Base-by-base conservation (phyloP, 192 early-diverging fungal species). In the Backusella westeae region DNA sequence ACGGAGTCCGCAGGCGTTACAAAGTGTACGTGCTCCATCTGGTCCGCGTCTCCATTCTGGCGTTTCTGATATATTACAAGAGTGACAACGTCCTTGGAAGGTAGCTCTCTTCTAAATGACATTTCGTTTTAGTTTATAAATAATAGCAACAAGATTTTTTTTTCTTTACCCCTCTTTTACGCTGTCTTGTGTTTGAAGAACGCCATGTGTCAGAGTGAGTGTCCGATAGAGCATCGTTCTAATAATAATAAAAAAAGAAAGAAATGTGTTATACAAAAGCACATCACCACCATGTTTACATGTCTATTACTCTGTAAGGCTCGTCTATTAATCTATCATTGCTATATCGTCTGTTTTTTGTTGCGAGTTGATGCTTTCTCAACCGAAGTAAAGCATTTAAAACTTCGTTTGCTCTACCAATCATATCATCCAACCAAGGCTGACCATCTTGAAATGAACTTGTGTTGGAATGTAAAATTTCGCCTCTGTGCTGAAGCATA, bases 11-110 rank as follows among this genome's bases (percentile, higher is more conserved):
- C 97, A 97, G 0, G 96, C 97, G 85, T 98, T 98, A 85, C 97
- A 98, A 39, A 98, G 88, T 34, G 96, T 97, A 65, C 97, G 86
- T 6, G 94, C 92, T 36, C 96, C 96, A 69, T 94, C 92, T 14
- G 97, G 96, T 10, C 97, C 96, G 21, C 97, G 92, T 41, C 97
- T 87, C 97, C 97, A 98, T 79, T 97, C 95, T 49, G 96, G 96
- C 1, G 96, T 97, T 77, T 95, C 94, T 5, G 91, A 94, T 65
- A 92, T 93, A 73, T 93, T 89, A 78, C 97, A 98, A 9, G 91
- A 91, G 56, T 90, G 90, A 75, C 93, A 93, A 10, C 91, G 80
- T 36, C 90, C 90, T 56, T 91, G 90, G 46, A 88, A 87, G 6
- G 91, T 87, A 2, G 91, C 82, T 26, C 88, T 83, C 75, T 89